Conservation (phyloP, 306 rosid genomes). For the Quillaja saponaria region DNA sequence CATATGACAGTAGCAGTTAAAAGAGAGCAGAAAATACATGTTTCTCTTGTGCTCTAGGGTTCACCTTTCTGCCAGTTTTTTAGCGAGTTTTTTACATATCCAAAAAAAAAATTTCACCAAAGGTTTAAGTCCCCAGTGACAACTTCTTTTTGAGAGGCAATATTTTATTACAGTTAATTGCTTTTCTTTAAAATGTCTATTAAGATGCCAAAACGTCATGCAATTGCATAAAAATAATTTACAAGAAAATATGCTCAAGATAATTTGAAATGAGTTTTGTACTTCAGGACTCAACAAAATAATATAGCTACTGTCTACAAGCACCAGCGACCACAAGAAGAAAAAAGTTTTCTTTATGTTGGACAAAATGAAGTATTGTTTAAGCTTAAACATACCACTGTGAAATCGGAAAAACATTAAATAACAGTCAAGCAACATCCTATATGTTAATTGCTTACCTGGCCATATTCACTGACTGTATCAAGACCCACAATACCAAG, state of each 20-base stretch:
- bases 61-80: too few relatives aligned
- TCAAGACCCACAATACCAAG: constrained; percentile 94
- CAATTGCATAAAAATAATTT: too few relatives aligned
- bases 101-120: too few relatives aligned
- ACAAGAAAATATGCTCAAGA: too few relatives aligned
- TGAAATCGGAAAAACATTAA: not conserved
- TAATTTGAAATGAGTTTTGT: not conserved
- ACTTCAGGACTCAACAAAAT: not conserved
- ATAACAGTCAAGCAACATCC: not conserved
- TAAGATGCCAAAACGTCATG: too few relatives aligned
- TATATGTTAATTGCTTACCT: constrained; percentile 43
- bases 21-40: too few relatives aligned
- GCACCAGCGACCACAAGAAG: constrained; percentile 4
- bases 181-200: too few relatives aligned
- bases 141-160: not conserved
- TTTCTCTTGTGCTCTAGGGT: too few relatives aligned
- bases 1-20: not conserved
- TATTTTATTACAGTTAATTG: constrained; percentile 3
- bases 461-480: constrained; percentile 67
- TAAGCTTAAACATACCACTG: not conserved
- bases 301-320: constrained; percentile 1
- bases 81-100: too few relatives aligned
- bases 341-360: not conserved
- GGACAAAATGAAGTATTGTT: not conserved
- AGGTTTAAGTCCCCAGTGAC: too few relatives aligned